Conservation (phyloP, 2,329 filamentous ascomycete genomes). For the Xylariaceae sp. region DNA sequence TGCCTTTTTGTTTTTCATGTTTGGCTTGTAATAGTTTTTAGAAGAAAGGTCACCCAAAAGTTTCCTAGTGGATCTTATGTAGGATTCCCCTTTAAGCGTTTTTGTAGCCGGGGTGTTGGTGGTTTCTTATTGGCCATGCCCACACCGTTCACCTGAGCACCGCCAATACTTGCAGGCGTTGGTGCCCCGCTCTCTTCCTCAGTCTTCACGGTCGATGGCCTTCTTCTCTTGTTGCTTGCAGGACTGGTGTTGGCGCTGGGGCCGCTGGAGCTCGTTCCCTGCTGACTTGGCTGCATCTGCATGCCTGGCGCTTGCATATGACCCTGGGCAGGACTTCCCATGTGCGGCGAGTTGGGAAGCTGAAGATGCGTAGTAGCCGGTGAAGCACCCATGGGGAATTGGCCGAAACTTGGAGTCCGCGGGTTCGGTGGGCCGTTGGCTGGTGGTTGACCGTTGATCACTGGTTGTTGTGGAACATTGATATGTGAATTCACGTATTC, state of each 20-base stretch:
- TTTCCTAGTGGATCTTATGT: slow-evolving; percentile 12
- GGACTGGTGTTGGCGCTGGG: slow-evolving; percentile 70
- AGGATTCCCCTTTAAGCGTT: slow-evolving; percentile 54
- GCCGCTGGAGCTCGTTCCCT: slow-evolving; percentile 67
- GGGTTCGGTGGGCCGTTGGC: slow-evolving; percentile 49
- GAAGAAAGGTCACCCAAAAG: slow-evolving; percentile 1
- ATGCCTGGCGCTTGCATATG: slow-evolving; percentile 67
- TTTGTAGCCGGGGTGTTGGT: slow-evolving; percentile 59
- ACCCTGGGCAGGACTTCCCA: slow-evolving; percentile 63
- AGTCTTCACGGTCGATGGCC: slow-evolving; percentile 59
- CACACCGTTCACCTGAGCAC: slow-evolving; percentile 55
- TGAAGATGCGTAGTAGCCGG: slow-evolving; percentile 63
- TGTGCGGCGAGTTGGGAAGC: slow-evolving; percentile 64
- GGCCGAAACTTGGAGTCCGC: slow-evolving; percentile 57
- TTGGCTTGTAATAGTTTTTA: slow-evolving; percentile 1
- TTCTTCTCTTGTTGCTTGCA: slow-evolving; percentile 60
- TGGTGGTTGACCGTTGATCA: slow-evolving; percentile 50
- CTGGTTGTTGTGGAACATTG: slow-evolving; percentile 38
- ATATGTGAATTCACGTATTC: slow-evolving; percentile 59
- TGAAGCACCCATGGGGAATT: slow-evolving; percentile 63
- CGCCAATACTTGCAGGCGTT: slow-evolving; percentile 47
- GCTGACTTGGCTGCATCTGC: slow-evolving; percentile 69
- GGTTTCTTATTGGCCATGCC: slow-evolving; percentile 53
- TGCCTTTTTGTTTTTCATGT: not conserved
- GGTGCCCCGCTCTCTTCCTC: slow-evolving; percentile 58